Conservation (phyloP, 441 rosid genomes). For the Populus hybrid region DNA sequence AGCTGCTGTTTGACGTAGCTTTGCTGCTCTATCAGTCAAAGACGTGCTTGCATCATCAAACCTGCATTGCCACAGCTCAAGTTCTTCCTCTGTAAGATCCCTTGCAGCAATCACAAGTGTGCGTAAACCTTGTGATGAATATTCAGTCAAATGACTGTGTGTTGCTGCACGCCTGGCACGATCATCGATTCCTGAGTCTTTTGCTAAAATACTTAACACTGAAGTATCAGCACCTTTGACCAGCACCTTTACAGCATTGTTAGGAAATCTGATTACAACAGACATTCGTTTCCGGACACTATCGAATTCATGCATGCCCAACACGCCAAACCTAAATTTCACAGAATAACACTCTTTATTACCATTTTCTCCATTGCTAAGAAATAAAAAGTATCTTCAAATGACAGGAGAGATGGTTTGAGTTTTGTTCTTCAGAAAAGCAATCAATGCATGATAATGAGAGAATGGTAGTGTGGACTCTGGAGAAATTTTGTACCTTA, state of each 20-base stretch:
- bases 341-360: slow-evolving; percentile 5
- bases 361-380: background rate
- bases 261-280: too few relatives aligned
- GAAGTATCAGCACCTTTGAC: too few relatives aligned
- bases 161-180: too few relatives aligned
- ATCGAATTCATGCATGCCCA: too few relatives aligned
- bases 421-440: slow-evolving; percentile 7
- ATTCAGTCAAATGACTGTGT: too few relatives aligned
- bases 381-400: background rate
- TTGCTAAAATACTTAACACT: too few relatives aligned
- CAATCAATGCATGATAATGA: background rate
- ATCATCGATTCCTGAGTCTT: too few relatives aligned
- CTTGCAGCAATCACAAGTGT: too few relatives aligned
- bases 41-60: slow-evolving; percentile 79
- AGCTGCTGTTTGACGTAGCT: slow-evolving; percentile 67
- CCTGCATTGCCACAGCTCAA: slow-evolving; percentile 59
- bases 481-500: slow-evolving; percentile 44
- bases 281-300: too few relatives aligned
- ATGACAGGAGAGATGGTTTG: background rate
- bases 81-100: too few relatives aligned
- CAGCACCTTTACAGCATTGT: too few relatives aligned
- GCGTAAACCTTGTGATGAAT: too few relatives aligned
- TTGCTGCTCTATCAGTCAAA: slow-evolving; percentile 58
- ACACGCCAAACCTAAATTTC: slow-evolving; percentile 57
- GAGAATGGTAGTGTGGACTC: background rate